A percentile compares a stretch with the other conserved stretches of the same genome.
These are phyloP conservation scores for Globisporangium yorkense DNA, from an alignment of 352 stramenopile genomes.

Conservation along the genomic window DNA sequence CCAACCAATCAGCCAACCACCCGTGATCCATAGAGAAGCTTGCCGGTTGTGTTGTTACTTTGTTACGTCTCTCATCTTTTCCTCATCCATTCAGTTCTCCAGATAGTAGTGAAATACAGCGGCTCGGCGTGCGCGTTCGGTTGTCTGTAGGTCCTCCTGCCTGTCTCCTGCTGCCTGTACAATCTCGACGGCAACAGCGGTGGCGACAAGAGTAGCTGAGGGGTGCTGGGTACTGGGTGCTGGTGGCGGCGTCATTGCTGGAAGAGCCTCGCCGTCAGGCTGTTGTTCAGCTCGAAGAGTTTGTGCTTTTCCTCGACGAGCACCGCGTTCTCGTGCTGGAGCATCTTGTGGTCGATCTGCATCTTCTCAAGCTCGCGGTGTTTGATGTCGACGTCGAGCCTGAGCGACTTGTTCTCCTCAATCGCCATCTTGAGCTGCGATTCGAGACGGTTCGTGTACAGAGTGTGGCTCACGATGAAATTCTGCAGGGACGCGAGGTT, in stretches of 20 bases:
- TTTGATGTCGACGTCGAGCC: slow-evolving; percentile 40
- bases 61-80: not conserved
- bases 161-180: not conserved
- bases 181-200: not conserved
- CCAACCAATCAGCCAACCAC: not conserved
- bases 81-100: not conserved
- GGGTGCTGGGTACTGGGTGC: not conserved
- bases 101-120: not conserved
- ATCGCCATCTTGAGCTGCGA: slow-evolving; percentile 57
- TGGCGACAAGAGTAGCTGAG: not conserved
- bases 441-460: slow-evolving; percentile 75
- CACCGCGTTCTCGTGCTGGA: slow-evolving; percentile 65
- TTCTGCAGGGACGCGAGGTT: slow-evolving; percentile 61
- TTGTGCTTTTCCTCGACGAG: slow-evolving; percentile 75
- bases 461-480: slow-evolving; percentile 54
- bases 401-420: slow-evolving; percentile 60
- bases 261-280: slow-evolving; percentile 59
- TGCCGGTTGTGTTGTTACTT: not conserved
- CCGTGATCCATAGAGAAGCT: not conserved
- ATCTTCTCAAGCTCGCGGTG: slow-evolving; percentile 49
- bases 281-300: slow-evolving; percentile 72
- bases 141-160: not conserved
- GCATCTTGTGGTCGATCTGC: slow-evolving; percentile 43
- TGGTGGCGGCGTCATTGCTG: slow-evolving; percentile 33
- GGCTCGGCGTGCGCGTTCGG: not conserved